Base-by-base conservation (phyloP, 768 basidiomycete species). In the Serendipita sp. region DNA sequence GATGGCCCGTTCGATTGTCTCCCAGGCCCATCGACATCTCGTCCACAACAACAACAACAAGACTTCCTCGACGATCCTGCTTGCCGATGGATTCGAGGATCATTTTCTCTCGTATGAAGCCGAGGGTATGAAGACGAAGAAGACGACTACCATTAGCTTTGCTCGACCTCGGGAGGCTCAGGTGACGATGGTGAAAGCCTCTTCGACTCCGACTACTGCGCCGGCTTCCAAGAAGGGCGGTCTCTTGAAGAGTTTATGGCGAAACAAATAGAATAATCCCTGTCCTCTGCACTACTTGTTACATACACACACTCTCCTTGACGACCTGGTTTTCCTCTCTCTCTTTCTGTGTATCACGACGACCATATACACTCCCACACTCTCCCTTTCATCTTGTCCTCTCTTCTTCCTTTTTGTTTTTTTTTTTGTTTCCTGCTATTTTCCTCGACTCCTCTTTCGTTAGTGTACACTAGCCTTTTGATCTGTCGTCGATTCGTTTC, bases 31-130 rank as follows among this genome's bases (percentile, higher is more conserved):
- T 11, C 13, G n/a, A 33, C 22, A 26, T 11, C 4, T 58, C 22
- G 34, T 38, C 1, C 14, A 38, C 34, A 38, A 38, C 14, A 24
- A 26, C 31, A 33, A 33, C n/a, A n/a, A n/a, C n/a, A n/a, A n/a
- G n/a, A n/a, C n/a, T n/a, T n/a, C n/a, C 7, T 58, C 53, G 22
- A 31, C 53, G 24, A 31, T 58, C 30, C 17, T 58, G 24, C 11
- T 58, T 38, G 22, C 17, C 9, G 31, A 58, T 58, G 53, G 31
- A 58, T 58, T 58, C 53, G 53, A 58, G 17, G 53, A 58, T 28
- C 9, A 11, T 58, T 58, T 58, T 24, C 53, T 58, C 11, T 58
- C 53, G 53, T 58, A 58, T 31, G 53, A 58, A 24, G 17, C 45
- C 5, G 34, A 4, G 4, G n/a, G n/a, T n/a, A n/a, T n/a, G 45